Evolutionary conservation across 2,329 filamentous ascomycete genomes (phyloP), one percentile per base, ranked within the genome.

Genomic region (Venturia oleaginea): DNA sequence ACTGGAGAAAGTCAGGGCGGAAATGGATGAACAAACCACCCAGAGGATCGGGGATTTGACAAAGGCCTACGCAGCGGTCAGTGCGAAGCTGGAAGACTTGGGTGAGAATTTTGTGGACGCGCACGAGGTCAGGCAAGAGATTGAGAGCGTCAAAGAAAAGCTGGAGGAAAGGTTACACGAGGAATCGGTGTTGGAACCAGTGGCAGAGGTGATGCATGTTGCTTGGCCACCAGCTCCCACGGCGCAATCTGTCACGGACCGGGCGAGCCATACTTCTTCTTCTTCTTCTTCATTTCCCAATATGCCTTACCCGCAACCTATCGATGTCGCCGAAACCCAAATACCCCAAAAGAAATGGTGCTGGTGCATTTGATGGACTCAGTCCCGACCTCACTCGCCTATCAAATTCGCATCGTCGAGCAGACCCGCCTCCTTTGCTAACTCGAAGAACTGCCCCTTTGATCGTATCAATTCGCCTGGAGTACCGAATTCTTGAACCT

Each of bases 401-500:
- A 57, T 57, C 30, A 57, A 22, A n/a, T 34, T 57, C 27, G 74
- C 69, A 48, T 70, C 68, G 68, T 82, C 79, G 62, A 85, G 75
- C 66, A 96, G 78, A 34, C 91, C 91, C 7, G 91, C 88, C 77
- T 96, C 90, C 76, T 86, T 91, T 66, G 94, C 92, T 59, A 96
- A 80, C 65, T 90, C 86, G 77, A 91, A 88, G 75, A 96, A 96
- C 60, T 88, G 77, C 10, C 91, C 89, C 71, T 84, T 83, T 72
- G 82, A 82, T 75, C 85, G 85, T 69, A 94, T 83, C 66, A 96
- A 80, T 66, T 86, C 85, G 61, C 83, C 79, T 2, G 92, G 92
- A 11, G 87, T 89, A 74, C 92, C 92, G 76, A 94, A 96, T 75
- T 96, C 92, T 61, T 86, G 87, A 59, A 96, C 91, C 72, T 86